phyloP scores from a whole-genome alignment of 1,139 yeast genomes.

The Pichia sp. region DNA sequence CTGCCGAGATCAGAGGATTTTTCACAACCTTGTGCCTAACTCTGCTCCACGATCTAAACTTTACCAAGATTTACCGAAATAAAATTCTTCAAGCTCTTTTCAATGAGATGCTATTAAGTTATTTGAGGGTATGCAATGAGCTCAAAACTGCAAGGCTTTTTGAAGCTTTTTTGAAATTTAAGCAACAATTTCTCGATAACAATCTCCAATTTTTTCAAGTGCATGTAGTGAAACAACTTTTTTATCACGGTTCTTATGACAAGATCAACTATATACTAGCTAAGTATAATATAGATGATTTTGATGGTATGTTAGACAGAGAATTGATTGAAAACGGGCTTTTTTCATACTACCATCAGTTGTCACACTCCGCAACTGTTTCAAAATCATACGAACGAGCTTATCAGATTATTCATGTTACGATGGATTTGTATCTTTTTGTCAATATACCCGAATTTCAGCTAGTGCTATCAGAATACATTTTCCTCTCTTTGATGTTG shows the following conservation, averaged over 20 bases:
- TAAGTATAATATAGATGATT: constrained; percentile 5
- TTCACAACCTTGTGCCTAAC: constrained; percentile 4
- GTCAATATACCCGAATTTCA: constrained; percentile 4
- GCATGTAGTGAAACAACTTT: constrained; percentile 17
- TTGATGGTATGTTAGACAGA: background rate
- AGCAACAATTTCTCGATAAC: background rate
- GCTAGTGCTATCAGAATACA: constrained; percentile 2
- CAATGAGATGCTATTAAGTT: constrained; percentile 1
- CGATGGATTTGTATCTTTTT: background rate
- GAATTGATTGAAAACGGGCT: background rate
- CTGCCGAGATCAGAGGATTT: constrained; percentile 8
- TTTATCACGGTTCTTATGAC: constrained; percentile 5
- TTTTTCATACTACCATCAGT: constrained; percentile 7
- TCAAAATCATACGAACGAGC: constrained; percentile 5
- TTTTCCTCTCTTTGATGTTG: constrained; percentile 7
- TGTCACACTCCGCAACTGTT: constrained; percentile 5
- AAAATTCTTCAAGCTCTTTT: constrained; percentile 1
- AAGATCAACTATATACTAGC: constrained; percentile 13
- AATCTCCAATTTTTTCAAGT: constrained; percentile 20
- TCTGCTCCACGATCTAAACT: constrained; percentile 1
- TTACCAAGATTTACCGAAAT: background rate
- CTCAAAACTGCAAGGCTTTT: constrained; percentile 1
- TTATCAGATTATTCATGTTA: constrained; percentile 1
- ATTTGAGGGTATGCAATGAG: constrained; percentile 9
- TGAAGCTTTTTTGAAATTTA: constrained; percentile 6